Percentiles rank a stretch among this genome's conserved stretches.
phyloP scores from a whole-genome alignment of 176 grass and related monocot genomes.

The Thinopyrum elongatum region DNA sequence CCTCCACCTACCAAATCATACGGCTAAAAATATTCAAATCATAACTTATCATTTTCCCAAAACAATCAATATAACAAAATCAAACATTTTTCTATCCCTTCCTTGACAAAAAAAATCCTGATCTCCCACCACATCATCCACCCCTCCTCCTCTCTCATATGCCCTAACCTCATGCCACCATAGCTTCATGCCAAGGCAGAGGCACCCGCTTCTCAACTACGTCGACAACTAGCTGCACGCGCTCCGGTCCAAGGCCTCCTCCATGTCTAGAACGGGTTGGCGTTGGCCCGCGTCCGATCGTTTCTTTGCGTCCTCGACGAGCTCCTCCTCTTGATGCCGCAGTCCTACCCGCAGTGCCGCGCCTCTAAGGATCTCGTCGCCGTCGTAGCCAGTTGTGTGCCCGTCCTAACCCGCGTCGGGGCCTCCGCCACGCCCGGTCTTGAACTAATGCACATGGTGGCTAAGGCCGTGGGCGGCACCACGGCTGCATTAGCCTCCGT shows the following conservation, averaged over 20 bases:
- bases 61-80: no score
- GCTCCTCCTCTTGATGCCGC: constrained; percentile 21
- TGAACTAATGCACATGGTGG: constrained; percentile 33
- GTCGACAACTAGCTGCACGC: constrained; percentile 44
- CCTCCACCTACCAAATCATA: no score
- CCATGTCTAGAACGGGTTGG: constrained; percentile 17
- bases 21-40: no score
- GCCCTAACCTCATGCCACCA: no score
- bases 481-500: constrained; percentile 30
- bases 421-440: background rate
- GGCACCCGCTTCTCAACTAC: constrained; percentile 43
- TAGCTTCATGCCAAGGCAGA: constrained; percentile 28
- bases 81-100: no score
- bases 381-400: background rate
- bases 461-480: constrained; percentile 35
- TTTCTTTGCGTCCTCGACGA: constrained; percentile 64
- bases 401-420: background rate
- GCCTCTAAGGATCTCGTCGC: constrained; percentile 37
- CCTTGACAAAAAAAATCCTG: no score
- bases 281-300: constrained; percentile 33
- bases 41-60: no score
- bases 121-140: no score
- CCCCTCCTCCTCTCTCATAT: no score
- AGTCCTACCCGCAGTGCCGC: constrained; percentile 7
- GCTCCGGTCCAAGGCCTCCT: constrained; percentile 21